Conservation (phyloP, 1,284 basidiomycete species). For the Heliocybe sulcata region DNA sequence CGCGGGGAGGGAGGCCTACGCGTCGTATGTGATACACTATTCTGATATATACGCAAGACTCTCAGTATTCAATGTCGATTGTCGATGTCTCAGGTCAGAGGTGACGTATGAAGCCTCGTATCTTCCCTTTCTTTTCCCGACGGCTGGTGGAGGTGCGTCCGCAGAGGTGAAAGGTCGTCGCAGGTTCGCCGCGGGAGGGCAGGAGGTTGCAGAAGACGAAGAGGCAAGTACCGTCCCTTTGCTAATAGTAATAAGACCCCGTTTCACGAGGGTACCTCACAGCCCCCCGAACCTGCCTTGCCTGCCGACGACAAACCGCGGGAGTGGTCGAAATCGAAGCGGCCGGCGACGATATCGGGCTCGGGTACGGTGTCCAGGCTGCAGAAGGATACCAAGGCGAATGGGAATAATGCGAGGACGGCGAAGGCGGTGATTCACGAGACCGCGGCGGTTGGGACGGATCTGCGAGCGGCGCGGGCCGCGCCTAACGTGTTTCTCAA, state of each 20-base stretch:
- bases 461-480: conserved; percentile 23
- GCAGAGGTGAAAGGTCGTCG: conserved; percentile 32
- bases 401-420: conserved; percentile 26
- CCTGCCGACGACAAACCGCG: neutral
- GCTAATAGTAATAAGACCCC: too few relatives aligned
- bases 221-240: conserved; percentile 11
- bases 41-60: conserved; percentile 3
- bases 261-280: conserved; percentile 1
- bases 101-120: conserved; percentile 60
- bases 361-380: conserved; percentile 15
- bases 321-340: conserved; percentile 11
- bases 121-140: conserved; percentile 60
- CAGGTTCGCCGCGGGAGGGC: conserved; percentile 32
- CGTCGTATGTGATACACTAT: neutral
- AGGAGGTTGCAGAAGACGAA: conserved; percentile 23
- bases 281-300: conserved; percentile 3
- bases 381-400: conserved; percentile 16
- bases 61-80: conserved; percentile 7
- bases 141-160: conserved; percentile 20
- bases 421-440: conserved; percentile 47
- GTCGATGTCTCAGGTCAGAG: conserved; percentile 19
- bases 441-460: conserved; percentile 35
- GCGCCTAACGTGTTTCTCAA: conserved; percentile 35
- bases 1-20: conserved; percentile 54
- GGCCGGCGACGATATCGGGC: conserved; percentile 23